phyloP scores from a whole-genome alignment of 2,329 filamentous ascomycete genomes.

The Hypomyces rosellus region DNA sequence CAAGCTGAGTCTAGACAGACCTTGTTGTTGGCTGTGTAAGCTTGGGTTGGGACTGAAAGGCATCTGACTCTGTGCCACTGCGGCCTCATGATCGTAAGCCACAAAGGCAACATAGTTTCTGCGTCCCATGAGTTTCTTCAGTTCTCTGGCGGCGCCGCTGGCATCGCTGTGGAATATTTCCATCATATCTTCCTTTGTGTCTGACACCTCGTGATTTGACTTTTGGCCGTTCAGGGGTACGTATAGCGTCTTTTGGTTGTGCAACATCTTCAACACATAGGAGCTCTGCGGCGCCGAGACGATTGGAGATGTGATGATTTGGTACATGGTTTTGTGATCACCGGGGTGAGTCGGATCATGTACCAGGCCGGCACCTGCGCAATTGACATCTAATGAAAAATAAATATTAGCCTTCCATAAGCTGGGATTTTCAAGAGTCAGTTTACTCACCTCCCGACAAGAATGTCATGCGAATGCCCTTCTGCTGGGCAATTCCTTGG shows the following conservation, averaged over 20 bases:
- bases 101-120: constrained; percentile 90
- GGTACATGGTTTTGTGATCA: constrained; percentile 99
- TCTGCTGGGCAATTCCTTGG: constrained; percentile 91
- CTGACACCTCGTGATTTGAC: constrained; percentile 66
- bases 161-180: constrained; percentile 97
- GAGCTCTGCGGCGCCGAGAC: constrained; percentile 80
- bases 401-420: not conserved
- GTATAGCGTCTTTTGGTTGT: constrained; percentile 89
- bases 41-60: constrained; percentile 34
- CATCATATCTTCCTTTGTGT: constrained; percentile 99
- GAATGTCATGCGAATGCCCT: constrained; percentile 94
- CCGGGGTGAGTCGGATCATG: constrained; percentile 87
- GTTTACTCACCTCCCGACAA: constrained; percentile 68
- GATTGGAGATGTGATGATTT: constrained; percentile 87
- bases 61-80: constrained; percentile 33
- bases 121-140: constrained; percentile 87
- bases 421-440: not conserved
- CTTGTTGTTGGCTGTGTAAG: constrained; percentile 32
- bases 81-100: constrained; percentile 84
- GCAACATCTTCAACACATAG: constrained; percentile 90
- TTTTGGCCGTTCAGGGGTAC: constrained; percentile 80
- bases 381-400: constrained; percentile 62
- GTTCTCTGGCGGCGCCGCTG: constrained; percentile 71
- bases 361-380: constrained; percentile 83
- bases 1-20: constrained; percentile 66